These are phyloP conservation scores for Hirsutella minnesotensis DNA, from an alignment of 2,329 filamentous ascomycete genomes.

Conservation along the genomic window DNA sequence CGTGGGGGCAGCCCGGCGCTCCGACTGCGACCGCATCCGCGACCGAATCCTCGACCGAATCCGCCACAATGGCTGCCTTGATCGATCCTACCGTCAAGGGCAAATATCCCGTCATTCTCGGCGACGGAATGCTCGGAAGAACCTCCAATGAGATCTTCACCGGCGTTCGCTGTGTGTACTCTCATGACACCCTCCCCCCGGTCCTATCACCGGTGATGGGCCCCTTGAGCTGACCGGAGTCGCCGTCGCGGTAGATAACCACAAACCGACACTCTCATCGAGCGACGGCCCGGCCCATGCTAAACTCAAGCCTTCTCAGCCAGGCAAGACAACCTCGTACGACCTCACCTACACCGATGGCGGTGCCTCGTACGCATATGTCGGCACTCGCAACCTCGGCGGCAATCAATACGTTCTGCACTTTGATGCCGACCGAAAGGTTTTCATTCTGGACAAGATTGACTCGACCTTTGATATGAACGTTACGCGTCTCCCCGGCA, in stretches of 20 bases:
- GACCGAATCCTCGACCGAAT: too few relatives aligned
- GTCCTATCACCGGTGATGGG: background rate
- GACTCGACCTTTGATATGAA: constrained; percentile 85
- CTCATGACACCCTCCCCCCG: background rate
- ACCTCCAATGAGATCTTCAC: constrained; percentile 47
- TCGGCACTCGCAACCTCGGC: constrained; percentile 44
- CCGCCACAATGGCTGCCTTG: constrained; percentile 21
- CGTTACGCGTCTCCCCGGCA: constrained; percentile 55
- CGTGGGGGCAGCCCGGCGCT: background rate
- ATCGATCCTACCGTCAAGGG: constrained; percentile 49
- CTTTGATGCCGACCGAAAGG: constrained; percentile 63
- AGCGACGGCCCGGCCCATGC: constrained; percentile 34
- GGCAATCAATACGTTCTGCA: constrained; percentile 55
- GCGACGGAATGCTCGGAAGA: constrained; percentile 47
- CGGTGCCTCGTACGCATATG: constrained; percentile 46
- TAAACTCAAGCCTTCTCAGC: constrained; percentile 37
- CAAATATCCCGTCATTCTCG: constrained; percentile 52
- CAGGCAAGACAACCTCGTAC: constrained; percentile 39
- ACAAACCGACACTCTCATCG: constrained; percentile 43
- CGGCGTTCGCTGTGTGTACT: constrained; percentile 42
- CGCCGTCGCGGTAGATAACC: constrained; percentile 37
- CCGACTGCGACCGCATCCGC: too few relatives aligned
- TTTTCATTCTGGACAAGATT: constrained; percentile 71
- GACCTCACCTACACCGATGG: constrained; percentile 43
- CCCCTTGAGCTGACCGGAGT: background rate